Evolutionary conservation across 2,329 filamentous ascomycete species (phyloP).

Genomic region (Chaetothyriales sp.): DNA sequence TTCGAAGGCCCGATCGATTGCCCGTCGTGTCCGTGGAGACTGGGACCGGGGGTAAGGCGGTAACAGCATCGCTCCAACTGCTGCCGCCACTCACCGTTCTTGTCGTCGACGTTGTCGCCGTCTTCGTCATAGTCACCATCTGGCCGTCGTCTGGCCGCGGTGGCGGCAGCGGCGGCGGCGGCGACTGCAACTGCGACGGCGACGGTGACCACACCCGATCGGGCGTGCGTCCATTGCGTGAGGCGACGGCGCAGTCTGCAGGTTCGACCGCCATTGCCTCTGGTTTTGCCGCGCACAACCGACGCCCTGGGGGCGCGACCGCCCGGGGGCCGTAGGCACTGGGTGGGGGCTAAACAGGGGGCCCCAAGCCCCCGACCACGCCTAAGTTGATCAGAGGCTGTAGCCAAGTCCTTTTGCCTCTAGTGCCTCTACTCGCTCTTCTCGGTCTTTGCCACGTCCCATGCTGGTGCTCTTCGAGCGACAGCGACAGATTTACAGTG

Average conservation of each 20-base stretch:
- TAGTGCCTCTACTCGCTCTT: neutral
- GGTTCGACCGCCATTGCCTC: neutral
- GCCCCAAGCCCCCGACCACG: neutral
- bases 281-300: neutral
- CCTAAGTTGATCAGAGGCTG: neutral
- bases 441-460: neutral
- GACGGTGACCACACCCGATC: neutral
- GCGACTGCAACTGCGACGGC: too few relatives aligned
- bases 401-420: neutral
- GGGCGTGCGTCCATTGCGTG: neutral
- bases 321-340: neutral
- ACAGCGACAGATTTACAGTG: neutral
- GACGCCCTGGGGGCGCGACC: too few relatives aligned
- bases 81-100: neutral
- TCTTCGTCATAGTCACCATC: neutral
- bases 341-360: neutral
- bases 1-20: neutral
- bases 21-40: neutral
- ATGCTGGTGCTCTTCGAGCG: neutral
- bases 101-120: neutral
- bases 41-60: neutral
- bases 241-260: neutral
- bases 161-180: too few relatives aligned
- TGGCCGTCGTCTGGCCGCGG: neutral
- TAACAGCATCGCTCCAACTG: neutral